Evolutionary conservation across 1,284 basidiomycete genomes (phyloP).

Genomic region (Puccinia polysora): DNA sequence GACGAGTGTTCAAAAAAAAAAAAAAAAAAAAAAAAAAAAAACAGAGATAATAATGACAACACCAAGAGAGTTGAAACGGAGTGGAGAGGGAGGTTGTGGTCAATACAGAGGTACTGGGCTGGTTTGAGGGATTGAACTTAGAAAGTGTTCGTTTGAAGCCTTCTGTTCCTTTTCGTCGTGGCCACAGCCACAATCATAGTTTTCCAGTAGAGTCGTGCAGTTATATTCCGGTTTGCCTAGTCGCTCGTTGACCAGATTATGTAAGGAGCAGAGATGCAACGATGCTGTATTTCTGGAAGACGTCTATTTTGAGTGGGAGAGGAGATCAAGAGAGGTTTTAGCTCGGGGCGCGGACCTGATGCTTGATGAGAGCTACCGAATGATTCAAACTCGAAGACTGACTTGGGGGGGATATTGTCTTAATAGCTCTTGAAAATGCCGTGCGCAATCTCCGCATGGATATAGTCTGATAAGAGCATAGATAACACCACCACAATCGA

Average conservation of each 20-base stretch:
- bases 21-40: too few species aligned
- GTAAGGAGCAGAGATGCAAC: constrained; percentile 79
- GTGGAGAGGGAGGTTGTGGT: too few species aligned
- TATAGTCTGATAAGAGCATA: constrained; percentile 57
- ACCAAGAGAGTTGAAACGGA: too few species aligned
- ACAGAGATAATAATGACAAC: too few species aligned
- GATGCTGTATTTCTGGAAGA: constrained; percentile 75
- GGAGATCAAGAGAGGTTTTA: neutral
- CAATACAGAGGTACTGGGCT: too few species aligned
- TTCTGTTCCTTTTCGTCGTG: constrained; percentile 68
- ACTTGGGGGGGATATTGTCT: constrained; percentile 84
- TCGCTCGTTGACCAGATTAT: constrained; percentile 84
- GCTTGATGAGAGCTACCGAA: neutral
- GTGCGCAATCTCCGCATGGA: constrained; percentile 84
- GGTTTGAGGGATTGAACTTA: neutral
- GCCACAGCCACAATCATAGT: constrained; percentile 40
- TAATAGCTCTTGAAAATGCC: constrained; percentile 79
- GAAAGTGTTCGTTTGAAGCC: neutral
- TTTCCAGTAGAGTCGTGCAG: constrained; percentile 60
- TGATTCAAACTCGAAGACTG: neutral
- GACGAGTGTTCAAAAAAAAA: too few species aligned
- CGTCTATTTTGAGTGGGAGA: constrained; percentile 59
- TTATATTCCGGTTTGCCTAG: constrained; percentile 81
- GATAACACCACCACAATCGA: constrained; percentile 55
- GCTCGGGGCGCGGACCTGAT: neutral